A percentile compares a stretch with the other conserved stretches of the same genome.
Conservation (phyloP, 768 basidiomycete species). For the Candolleomyces aberdarensis region DNA sequence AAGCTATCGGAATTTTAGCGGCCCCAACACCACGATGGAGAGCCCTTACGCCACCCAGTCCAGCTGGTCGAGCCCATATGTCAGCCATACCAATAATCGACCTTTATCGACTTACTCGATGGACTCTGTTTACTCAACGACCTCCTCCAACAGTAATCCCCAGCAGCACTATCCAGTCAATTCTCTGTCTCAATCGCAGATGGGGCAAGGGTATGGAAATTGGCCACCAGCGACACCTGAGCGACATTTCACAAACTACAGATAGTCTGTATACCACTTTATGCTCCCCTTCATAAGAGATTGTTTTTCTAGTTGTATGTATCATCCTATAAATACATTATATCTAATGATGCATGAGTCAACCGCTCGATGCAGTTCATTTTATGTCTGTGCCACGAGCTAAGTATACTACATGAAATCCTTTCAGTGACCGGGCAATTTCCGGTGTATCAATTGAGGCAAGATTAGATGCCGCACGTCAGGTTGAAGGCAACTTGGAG, state of each 20-base stretch:
- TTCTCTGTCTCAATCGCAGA: neutral
- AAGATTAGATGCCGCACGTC: no score
- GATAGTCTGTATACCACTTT: neutral
- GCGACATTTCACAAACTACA: neutral
- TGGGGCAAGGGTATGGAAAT: neutral
- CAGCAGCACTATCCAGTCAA: constrained; percentile 1
- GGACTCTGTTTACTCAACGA: constrained; percentile 1
- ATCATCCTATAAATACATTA: no score
- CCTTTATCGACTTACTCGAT: neutral
- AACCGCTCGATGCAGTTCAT: no score
- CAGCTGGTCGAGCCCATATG: constrained; percentile 10
- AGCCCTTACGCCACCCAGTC: neutral
- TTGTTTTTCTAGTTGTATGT: no score
- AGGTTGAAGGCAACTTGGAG: neutral
- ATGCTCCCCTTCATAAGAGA: neutral
- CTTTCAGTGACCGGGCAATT: no score
- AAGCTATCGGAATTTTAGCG: neutral
- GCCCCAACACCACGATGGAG: neutral
- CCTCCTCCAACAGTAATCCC: constrained; percentile 2
- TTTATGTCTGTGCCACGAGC: no score
- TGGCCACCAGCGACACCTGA: neutral
- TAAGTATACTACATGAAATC: no score
- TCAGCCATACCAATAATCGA: neutral
- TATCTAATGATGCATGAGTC: no score
- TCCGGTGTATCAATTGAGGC: no score